Conservation (phyloP, 2,329 filamentous ascomycete genomes). For the Elsinoe fawcettii region DNA sequence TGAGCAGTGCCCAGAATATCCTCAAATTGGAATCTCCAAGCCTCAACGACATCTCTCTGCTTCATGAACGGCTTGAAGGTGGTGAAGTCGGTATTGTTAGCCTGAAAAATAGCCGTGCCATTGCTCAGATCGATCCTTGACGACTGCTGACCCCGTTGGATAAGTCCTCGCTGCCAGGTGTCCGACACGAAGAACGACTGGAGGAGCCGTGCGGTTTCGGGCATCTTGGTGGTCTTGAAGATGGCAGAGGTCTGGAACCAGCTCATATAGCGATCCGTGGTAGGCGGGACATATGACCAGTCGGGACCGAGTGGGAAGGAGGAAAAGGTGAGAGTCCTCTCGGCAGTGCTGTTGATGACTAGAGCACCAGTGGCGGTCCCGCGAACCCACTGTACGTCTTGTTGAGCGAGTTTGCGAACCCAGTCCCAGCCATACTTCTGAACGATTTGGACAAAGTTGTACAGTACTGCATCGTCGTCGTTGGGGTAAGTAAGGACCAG, state of each 20-base stretch:
- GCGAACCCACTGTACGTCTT: constrained; percentile 47
- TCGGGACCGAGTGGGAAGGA: constrained; percentile 22
- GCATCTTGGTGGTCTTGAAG: constrained; percentile 37
- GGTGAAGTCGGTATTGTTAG: background rate
- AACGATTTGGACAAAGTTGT: constrained; percentile 41
- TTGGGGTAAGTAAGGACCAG: constrained; percentile 50
- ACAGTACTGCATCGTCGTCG: constrained; percentile 51
- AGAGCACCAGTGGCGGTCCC: constrained; percentile 38
- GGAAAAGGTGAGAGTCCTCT: constrained; percentile 20
- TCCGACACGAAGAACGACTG: constrained; percentile 30
- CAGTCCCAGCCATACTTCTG: constrained; percentile 37
- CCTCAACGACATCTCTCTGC: constrained; percentile 17
- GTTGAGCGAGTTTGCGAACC: constrained; percentile 39
- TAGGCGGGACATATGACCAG: background rate
- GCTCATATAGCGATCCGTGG: constrained; percentile 35
- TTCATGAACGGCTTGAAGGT: background rate
- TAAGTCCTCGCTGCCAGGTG: constrained; percentile 9
- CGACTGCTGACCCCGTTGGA: background rate
- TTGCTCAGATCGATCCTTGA: background rate
- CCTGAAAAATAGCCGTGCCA: background rate
- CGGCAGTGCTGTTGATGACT: constrained; percentile 25
- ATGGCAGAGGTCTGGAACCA: constrained; percentile 44
- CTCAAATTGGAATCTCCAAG: constrained; percentile 22
- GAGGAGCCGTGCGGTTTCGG: constrained; percentile 43
- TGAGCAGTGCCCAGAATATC: constrained; percentile 20